Evolutionary conservation across 805 yeast genomes (phyloP).

Genomic region (Metschnikowia peoriensis): DNA sequence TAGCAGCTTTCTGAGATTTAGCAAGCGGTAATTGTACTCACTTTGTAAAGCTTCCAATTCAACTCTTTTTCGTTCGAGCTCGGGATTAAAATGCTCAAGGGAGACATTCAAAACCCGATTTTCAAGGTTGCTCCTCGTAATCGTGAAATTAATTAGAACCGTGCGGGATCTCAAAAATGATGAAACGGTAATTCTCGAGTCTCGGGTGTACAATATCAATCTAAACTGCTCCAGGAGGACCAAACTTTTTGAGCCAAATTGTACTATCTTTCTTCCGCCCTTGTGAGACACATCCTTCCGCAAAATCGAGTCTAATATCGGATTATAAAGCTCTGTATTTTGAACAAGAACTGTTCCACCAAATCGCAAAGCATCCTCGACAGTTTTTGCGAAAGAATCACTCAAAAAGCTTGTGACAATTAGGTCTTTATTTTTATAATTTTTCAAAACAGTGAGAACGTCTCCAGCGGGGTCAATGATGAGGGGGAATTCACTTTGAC

Average conservation of each 20-base stretch:
- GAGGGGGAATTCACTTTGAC: slow-evolving; percentile 44
- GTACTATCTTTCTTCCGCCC: slow-evolving; percentile 69
- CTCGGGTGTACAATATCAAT: slow-evolving; percentile 60
- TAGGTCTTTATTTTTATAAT: slow-evolving; percentile 31
- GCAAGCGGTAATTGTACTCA: slow-evolving; percentile 55
- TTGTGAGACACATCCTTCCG: slow-evolving; percentile 56
- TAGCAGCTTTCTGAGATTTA: slow-evolving; percentile 56
- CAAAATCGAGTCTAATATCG: slow-evolving; percentile 62
- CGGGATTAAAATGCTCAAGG: slow-evolving; percentile 59
- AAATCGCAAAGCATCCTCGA: slow-evolving; percentile 81
- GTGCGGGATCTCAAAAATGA: slow-evolving; percentile 63
- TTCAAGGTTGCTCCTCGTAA: slow-evolving; percentile 67
- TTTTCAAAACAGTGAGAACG: slow-evolving; percentile 40
- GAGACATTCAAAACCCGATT: slow-evolving; percentile 59
- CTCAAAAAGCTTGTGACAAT: slow-evolving; percentile 70
- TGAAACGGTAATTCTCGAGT: slow-evolving; percentile 46
- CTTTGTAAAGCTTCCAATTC: slow-evolving; percentile 56
- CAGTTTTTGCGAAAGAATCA: slow-evolving; percentile 57
- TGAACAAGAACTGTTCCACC: slow-evolving; percentile 73
- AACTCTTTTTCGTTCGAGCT: slow-evolving; percentile 55
- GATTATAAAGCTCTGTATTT: slow-evolving; percentile 82
- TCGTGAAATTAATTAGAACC: slow-evolving; percentile 63
- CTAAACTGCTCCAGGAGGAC: slow-evolving; percentile 67
- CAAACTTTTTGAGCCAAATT: slow-evolving; percentile 59
- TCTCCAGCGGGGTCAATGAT: slow-evolving; percentile 64